Percentiles rank a stretch among this genome's conserved stretches.
Conservation (phyloP, 139 green algal genomes). For the Pleodorina starrii region DNA sequence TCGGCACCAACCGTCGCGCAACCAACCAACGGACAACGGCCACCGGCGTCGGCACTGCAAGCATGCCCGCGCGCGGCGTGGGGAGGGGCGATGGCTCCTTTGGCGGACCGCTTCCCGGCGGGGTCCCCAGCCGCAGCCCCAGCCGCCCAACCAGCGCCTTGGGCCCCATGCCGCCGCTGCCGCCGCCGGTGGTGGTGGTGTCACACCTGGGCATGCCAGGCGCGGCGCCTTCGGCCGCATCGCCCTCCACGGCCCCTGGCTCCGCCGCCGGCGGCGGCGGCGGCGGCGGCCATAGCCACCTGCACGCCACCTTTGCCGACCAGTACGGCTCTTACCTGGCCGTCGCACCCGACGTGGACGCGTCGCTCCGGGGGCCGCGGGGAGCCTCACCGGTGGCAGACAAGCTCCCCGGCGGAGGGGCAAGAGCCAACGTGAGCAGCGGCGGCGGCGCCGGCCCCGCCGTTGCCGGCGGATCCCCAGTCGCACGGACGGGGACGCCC, state of each 20-base stretch:
- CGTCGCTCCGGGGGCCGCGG: too few relatives aligned
- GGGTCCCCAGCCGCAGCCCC: neutral
- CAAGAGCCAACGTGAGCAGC: neutral
- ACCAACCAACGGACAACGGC: neutral
- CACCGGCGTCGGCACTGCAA: neutral
- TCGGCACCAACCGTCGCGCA: neutral
- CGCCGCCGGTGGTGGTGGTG: neutral
- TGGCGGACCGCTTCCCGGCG: neutral
- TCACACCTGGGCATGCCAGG: neutral
- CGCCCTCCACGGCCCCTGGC: neutral
- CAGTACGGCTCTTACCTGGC: neutral
- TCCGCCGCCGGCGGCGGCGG: too few relatives aligned
- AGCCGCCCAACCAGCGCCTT: slow-evolving; percentile 6
- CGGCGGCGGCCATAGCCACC: neutral
- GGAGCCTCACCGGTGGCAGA: too few relatives aligned
- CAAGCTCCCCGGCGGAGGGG: neutral
- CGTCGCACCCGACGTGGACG: neutral
- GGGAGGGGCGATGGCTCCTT: neutral
- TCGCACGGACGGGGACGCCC: neutral
- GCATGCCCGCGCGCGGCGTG: neutral
- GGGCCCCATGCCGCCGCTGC: neutral
- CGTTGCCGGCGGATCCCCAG: neutral
- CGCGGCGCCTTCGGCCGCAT: neutral
- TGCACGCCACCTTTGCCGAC: slow-evolving; percentile 34
- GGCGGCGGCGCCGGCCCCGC: neutral